Evolutionary conservation across 768 basidiomycete genomes (phyloP), one percentile per base, ranked within the genome.

Genomic region (Suillus cothurnatus): DNA sequence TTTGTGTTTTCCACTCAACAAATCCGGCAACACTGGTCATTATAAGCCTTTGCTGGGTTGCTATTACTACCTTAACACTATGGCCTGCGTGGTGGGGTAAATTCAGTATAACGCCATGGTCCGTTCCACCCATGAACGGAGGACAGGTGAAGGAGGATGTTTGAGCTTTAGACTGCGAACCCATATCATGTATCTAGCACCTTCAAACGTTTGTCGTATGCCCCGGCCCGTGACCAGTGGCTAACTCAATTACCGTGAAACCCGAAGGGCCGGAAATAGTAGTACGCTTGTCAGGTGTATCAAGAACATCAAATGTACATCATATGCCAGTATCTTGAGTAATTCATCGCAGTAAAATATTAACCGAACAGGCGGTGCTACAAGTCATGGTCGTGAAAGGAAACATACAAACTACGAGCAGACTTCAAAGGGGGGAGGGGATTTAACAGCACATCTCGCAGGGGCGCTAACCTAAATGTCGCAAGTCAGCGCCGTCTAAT

Each of bases 391-490:
- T 11, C 1, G 58, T 26, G 39, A 59, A 41, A 41, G 26, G 38
- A 41, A 41, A 4, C 19, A 31, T 14, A 21, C 26, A 41, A 11
- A 28, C 26, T 21, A 32, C 14, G 53, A 34, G 21, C 12, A 8
- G 12, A 26, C 12, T 28, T 38, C 19, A 21, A 41, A 59, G 11
- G 38, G 9, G 8, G 23, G 38, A 39, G 6, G 39, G 58, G 19
- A 59, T 31, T 41, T 59, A 59, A 38, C 58, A 59, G 28, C 58
- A 59, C 58, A 91, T 85, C 79, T 92, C 90, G 80, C 90, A 92
- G 11, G 90, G 90, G 82, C 89, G n/a, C n/a, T n/a, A 92, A 77
- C 90, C 90, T 91, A 21, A 2, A 41, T 31, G 19, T 21, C 6
- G 3, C 12, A 28, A 41, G 38, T 59, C 26, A 59, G 58, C 9